phyloP scores from a whole-genome alignment of 495 filamentous ascomycete species.

The Talaromyces adpressus region DNA sequence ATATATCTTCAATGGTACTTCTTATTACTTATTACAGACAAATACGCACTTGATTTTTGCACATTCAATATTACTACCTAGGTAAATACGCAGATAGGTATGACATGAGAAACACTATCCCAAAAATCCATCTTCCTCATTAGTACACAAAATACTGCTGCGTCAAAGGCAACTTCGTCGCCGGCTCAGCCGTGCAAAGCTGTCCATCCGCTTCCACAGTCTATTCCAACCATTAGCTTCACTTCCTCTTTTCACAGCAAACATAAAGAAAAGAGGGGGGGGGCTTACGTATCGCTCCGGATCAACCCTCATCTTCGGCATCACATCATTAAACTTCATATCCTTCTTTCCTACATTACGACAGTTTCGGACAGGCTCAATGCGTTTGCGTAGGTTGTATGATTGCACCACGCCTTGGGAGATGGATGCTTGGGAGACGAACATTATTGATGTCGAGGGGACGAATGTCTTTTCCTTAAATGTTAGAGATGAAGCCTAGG shows the following conservation, averaged over 20 bases:
- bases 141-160: conserved; percentile 79
- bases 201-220: conserved; percentile 81
- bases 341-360: conserved; percentile 77
- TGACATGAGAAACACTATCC: neutral
- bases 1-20: neutral
- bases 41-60: too few relatives aligned
- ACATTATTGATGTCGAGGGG: conserved; percentile 68
- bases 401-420: conserved; percentile 52
- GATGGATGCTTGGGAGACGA: conserved; percentile 71
- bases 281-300: conserved; percentile 72
- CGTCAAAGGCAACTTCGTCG: conserved; percentile 64
- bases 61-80: too few relatives aligned
- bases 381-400: conserved; percentile 72
- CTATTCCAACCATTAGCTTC: conserved; percentile 9
- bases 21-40: neutral
- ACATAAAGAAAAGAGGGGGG: neutral
- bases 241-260: neutral
- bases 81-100: neutral
- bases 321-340: conserved; percentile 88
- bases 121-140: conserved; percentile 6
- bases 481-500: too few relatives aligned
- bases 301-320: conserved; percentile 91
- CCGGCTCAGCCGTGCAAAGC: conserved; percentile 69
- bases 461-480: conserved; percentile 42
- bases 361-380: conserved; percentile 77